A percentile compares a stretch with the other conserved stretches of the same genome.
Conservation (phyloP, 495 filamentous ascomycete genomes). For the Aspergillus sclerotiicarbonarius region DNA sequence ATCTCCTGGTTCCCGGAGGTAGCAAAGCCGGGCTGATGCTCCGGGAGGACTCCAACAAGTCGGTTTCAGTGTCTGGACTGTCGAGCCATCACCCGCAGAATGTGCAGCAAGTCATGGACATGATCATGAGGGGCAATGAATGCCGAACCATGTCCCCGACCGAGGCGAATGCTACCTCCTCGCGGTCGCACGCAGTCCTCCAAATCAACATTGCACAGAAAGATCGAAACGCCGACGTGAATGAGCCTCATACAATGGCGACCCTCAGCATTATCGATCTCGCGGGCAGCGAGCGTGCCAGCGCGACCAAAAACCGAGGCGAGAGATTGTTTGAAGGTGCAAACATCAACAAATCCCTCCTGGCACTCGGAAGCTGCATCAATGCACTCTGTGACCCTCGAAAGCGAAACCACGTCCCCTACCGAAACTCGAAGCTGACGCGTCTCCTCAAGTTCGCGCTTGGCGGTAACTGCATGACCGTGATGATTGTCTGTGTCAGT, state of each 20-base stretch:
- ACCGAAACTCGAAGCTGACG: slow-evolving; percentile 96
- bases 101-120: slow-evolving; percentile 97
- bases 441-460: slow-evolving; percentile 95
- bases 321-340: slow-evolving; percentile 90
- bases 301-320: slow-evolving; percentile 94
- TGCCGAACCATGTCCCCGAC: slow-evolving; percentile 95
- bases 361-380: slow-evolving; percentile 95
- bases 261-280: slow-evolving; percentile 98
- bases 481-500: slow-evolving; percentile 99
- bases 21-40: slow-evolving; percentile 89
- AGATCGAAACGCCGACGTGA: slow-evolving; percentile 87
- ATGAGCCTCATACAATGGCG: slow-evolving; percentile 96
- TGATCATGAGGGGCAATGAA: slow-evolving; percentile 95
- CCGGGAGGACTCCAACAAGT: slow-evolving; percentile 90
- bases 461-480: slow-evolving; percentile 96
- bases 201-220: slow-evolving; percentile 96
- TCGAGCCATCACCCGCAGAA: slow-evolving; percentile 86
- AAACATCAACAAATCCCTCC: slow-evolving; percentile 98
- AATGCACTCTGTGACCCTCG: slow-evolving; percentile 95
- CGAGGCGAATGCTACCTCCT: slow-evolving; percentile 96
- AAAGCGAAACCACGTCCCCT: slow-evolving; percentile 92
- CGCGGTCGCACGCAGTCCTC: slow-evolving; percentile 95
- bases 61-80: slow-evolving; percentile 87
- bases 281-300: slow-evolving; percentile 93
- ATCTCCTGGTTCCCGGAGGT: slow-evolving; percentile 82